Percentiles rank a stretch among this genome's conserved stretches.
Evolutionary conservation across 1,139 yeast species (phyloP).

Genomic region (Geotrichum macrosporum): DNA sequence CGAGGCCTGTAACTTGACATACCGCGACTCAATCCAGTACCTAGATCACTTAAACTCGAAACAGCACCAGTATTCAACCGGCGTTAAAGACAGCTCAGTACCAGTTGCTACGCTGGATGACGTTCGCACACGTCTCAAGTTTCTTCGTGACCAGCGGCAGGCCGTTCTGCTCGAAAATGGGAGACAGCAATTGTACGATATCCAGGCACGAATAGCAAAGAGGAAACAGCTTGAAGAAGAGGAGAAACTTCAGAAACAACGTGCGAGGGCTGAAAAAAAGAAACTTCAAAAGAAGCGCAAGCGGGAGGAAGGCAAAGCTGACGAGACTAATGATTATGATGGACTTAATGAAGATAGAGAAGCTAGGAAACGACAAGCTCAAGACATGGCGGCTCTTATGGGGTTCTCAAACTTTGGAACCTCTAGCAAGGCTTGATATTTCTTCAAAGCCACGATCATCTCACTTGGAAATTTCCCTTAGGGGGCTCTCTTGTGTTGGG

Average conservation of each 20-base stretch:
- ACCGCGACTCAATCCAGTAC: conserved; percentile 73
- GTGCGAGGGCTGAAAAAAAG: conserved; percentile 27
- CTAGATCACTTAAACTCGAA: conserved; percentile 77
- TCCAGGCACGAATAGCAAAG: conserved; percentile 46
- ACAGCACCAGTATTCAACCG: conserved; percentile 37
- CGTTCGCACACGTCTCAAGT: conserved; percentile 36
- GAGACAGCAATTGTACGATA: conserved; percentile 41
- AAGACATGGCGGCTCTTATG: conserved; percentile 48
- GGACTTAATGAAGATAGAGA: conserved; percentile 24
- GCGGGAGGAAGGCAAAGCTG: conserved; percentile 29
- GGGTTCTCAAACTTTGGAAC: conserved; percentile 51
- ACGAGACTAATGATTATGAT: conserved; percentile 27
- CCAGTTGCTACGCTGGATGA: conserved; percentile 35
- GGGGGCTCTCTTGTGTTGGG: too few species aligned
- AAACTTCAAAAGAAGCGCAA: conserved; percentile 29
- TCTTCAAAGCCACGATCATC: not conserved
- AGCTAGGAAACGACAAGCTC: conserved; percentile 26
- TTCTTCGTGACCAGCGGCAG: conserved; percentile 34
- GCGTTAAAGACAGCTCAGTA: conserved; percentile 32
- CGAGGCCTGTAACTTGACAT: conserved; percentile 71
- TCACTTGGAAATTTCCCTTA: too few species aligned
- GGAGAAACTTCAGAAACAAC: conserved; percentile 34
- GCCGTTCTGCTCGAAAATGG: conserved; percentile 40
- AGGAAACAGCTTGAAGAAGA: conserved; percentile 45
- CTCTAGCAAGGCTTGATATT: conserved; percentile 9